Base-by-base conservation (phyloP, 139 green algal genomes). In the Chlorella ohadii region DNA sequence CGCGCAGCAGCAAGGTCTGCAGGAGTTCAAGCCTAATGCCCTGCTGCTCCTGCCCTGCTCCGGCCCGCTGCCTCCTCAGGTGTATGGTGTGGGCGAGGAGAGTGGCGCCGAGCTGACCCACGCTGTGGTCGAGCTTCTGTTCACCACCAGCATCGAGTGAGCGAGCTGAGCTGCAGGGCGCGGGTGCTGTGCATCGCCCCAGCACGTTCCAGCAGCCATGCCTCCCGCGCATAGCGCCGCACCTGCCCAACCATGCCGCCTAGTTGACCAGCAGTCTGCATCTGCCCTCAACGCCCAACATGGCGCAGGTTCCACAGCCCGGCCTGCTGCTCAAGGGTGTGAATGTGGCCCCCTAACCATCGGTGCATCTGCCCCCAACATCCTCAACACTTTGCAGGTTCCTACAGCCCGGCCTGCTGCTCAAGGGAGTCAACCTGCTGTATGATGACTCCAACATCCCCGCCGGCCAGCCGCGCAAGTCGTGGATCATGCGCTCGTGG, bases 391-490 rank as follows among this genome's bases (percentile, higher is more conserved):
- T 51, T 6, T 51, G 51, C 70, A 76, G 70, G 38, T 97, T 97
- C 84, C 89, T 97, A 67, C 94, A 97, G 85, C 92, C 94, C 3
- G 94, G 94, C 33, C 81, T 97, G 78, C 89, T 97, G 70, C 91
- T 97, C 31, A 86, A 94, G 78, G 93, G 84, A 27, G 79, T 90
- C 19, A 87, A 74, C 61, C 67, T 78, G 71, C 20, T 87, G 38
- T 85, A 86, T 55, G 83, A 84, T 34, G 77, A 80, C 38, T 55
- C 34, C 34, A 83, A 47, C 65, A 65, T 56, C 55, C 61, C 64
- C 63, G 51, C 65, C 68, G 83, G 86, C 41, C 59, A 80, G 74
- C 90, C 90, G 16, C 81, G 88, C 70, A 90, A 90, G 82, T 91
- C 83, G 51, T 94, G 91, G 92, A 57, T 87, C 56, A 89, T 93